Percentiles rank a stretch among this genome's conserved stretches.
These are phyloP conservation scores for Juncus effusus DNA, from an alignment of 176 grass and related monocot species.

Conservation along the genomic window DNA sequence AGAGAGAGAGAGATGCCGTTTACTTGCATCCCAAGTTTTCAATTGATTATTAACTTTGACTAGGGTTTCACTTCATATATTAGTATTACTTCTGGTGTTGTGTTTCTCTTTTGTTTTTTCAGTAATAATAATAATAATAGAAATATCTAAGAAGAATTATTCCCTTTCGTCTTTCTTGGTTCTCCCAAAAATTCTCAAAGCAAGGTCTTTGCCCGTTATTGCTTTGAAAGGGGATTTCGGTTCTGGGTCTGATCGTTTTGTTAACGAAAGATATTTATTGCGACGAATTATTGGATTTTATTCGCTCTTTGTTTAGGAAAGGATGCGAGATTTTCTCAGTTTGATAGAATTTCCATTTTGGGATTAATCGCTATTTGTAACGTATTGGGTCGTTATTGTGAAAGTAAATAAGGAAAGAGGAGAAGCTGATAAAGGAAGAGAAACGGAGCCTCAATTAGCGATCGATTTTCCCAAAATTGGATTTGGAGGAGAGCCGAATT, in stretches of 20 bases:
- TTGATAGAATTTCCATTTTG: neutral
- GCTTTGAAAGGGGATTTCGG: neutral
- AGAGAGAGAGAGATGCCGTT: neutral
- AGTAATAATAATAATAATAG: neutral
- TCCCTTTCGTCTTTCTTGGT: neutral
- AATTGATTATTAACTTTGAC: slow-evolving; percentile 4
- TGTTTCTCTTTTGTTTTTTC: neutral
- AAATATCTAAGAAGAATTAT: neutral
- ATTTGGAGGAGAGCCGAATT: slow-evolving; percentile 5
- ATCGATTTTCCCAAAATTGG: neutral
- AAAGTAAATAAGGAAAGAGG: neutral
- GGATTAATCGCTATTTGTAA: neutral
- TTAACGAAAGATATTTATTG: neutral
- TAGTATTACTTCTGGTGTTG: neutral
- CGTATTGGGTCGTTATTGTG: neutral
- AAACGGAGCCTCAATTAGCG: slow-evolving; percentile 3
- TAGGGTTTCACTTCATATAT: neutral
- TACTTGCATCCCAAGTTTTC: neutral
- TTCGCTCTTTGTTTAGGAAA: neutral
- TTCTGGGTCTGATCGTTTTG: neutral
- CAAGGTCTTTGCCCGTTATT: neutral
- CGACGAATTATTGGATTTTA: neutral
- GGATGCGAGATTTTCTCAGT: slow-evolving; percentile 2
- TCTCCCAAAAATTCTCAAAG: neutral
- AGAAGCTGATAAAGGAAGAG: neutral